Evolutionary conservation across 192 early-diverging fungal genomes (phyloP), one percentile per base, ranked within the genome.

Genomic region (Coemansia sp.): DNA sequence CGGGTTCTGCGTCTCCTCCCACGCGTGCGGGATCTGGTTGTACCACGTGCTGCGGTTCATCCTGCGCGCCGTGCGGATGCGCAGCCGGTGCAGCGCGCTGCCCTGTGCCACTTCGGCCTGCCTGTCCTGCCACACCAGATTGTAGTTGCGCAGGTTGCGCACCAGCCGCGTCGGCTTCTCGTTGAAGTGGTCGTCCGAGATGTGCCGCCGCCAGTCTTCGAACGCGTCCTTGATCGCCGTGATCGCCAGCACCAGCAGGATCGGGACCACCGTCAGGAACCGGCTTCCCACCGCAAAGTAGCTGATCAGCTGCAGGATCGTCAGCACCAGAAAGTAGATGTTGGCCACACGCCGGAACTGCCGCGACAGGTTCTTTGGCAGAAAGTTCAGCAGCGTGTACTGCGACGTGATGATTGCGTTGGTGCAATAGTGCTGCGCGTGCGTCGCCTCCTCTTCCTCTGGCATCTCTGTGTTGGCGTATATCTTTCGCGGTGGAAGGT

Each of bases 331-430:
- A 67, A 99, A 99, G 73, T 93, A 99, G 28, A 96, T 82, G 67
- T 91, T 90, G 84, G 88, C 88, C 16, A 85, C 85, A n/a, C 86
- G 85, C 51, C 89, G 83, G 69, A 98, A 96, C 75, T 98, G 96
- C 59, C 93, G 92, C 80, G 90, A 95, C 54, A 98, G 65, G 69
- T 94, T 98, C 69, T 92, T 91, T 14, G 94, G 94, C 17, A 98
- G 49, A 80, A 98, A 98, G 22, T 86, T 87, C 25, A 92, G 28
- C 12, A 87, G 34, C n/a, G 89, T 93, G 80, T 98, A 98, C 69
- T 96, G 95, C n/a, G 92, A 89, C 0, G 96, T 95, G n/a, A 83
- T 81, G 62, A 97, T 92, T 25, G 78, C 79, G 82, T 99, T 99
- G 32, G 91, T 78, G 68, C 90, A 96, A 31, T 54, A 73, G 25